phyloP scores from a whole-genome alignment of 768 basidiomycete genomes.

The Hemileccinum impolitum region DNA sequence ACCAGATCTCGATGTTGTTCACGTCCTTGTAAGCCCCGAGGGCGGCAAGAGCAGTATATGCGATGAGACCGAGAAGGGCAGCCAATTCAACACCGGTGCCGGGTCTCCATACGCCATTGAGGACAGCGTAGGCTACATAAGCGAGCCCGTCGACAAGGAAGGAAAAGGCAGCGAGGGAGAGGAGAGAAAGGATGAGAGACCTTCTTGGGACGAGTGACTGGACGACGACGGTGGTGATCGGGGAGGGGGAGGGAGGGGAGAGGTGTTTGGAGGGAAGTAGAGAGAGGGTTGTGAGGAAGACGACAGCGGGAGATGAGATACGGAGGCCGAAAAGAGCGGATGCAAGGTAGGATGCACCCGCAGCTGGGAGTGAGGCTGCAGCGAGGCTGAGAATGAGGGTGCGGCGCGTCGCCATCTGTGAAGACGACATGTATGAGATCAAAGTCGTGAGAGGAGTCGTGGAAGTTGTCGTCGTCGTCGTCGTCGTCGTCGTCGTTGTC shows the following conservation, averaged over 20 bases:
- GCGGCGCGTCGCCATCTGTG: constrained; percentile 27
- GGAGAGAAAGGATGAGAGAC: constrained; percentile 64
- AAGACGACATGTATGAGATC: not conserved
- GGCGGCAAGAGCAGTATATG: constrained; percentile 69
- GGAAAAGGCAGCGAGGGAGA: constrained; percentile 67
- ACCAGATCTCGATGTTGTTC: constrained; percentile 67
- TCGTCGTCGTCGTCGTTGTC: constrained; percentile 23
- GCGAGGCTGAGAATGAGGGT: constrained; percentile 18
- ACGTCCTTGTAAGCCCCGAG: constrained; percentile 80
- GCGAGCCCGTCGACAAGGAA: constrained; percentile 77
- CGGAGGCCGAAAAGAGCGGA: constrained; percentile 54
- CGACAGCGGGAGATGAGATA: constrained; percentile 63
- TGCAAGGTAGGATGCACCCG: constrained; percentile 20
- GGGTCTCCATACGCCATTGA: constrained; percentile 63
- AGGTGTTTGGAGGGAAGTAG: constrained; percentile 50
- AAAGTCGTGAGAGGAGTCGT: constrained; percentile 8
- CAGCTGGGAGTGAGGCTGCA: constrained; percentile 21
- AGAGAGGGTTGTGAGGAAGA: constrained; percentile 60
- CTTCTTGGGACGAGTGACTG: constrained; percentile 71
- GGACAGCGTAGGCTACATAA: constrained; percentile 61
- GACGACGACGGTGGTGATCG: constrained; percentile 77
- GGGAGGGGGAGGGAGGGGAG: constrained; percentile 44
- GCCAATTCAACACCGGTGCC: constrained; percentile 65
- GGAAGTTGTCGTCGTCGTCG: constrained; percentile 22
- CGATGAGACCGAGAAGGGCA: constrained; percentile 63